These are phyloP conservation scores for Sutorius australiensis DNA, from an alignment of 768 basidiomycete species.

Conservation along the genomic window DNA sequence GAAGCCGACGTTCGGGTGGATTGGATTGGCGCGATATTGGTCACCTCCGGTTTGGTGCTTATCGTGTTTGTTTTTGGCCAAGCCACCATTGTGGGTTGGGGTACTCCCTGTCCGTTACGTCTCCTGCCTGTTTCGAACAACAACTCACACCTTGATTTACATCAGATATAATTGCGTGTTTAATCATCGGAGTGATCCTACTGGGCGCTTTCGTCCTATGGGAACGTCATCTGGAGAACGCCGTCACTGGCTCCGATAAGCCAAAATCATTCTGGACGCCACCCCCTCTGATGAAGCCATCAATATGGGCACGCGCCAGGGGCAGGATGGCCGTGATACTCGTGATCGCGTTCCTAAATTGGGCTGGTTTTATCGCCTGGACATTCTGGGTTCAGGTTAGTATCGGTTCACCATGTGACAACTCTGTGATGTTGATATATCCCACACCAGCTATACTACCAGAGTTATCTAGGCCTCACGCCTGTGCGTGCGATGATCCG, in stretches of 20 bases:
- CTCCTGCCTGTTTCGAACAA: slow-evolving; percentile 10
- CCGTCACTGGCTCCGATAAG: slow-evolving; percentile 7
- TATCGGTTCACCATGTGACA: background rate
- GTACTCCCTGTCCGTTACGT: slow-evolving; percentile 44
- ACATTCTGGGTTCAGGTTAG: slow-evolving; percentile 46
- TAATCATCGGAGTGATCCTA: slow-evolving; percentile 59
- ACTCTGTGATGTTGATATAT: background rate
- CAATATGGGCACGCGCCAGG: slow-evolving; percentile 58
- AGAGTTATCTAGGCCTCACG: slow-evolving; percentile 51
- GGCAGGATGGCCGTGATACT: slow-evolving; percentile 63
- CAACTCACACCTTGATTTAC: slow-evolving; percentile 12
- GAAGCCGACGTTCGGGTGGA: slow-evolving; percentile 55
- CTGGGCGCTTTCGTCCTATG: slow-evolving; percentile 57
- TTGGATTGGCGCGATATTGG: slow-evolving; percentile 69
- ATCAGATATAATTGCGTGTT: slow-evolving; percentile 65
- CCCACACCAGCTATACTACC: slow-evolving; percentile 59
- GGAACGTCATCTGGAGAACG: slow-evolving; percentile 58
- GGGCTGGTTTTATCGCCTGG: slow-evolving; percentile 56
- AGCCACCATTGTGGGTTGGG: slow-evolving; percentile 64
- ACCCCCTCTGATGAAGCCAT: slow-evolving; percentile 63
- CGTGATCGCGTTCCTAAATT: slow-evolving; percentile 59
- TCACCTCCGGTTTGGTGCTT: slow-evolving; percentile 63
- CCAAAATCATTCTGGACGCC: slow-evolving; percentile 35
- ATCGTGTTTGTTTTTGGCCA: slow-evolving; percentile 73
- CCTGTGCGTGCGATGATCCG: slow-evolving; percentile 63